Evolutionary conservation across 768 basidiomycete species (phyloP).

Genomic region (Mycena crocata): DNA sequence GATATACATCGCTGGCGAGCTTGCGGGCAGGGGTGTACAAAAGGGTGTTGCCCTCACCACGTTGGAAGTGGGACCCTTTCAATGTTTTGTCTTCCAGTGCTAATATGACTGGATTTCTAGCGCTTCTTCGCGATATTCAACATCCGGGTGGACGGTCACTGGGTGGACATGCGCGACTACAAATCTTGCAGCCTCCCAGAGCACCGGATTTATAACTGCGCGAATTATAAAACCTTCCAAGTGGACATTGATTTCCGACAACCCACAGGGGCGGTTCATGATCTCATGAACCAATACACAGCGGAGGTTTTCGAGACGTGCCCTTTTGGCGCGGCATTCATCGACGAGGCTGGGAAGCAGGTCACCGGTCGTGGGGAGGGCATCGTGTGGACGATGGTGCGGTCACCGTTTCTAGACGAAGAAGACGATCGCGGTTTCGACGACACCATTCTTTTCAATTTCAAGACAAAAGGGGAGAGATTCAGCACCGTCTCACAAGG

Average conservation of each 20-base stretch:
- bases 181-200: conserved; percentile 32
- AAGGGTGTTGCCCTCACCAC: conserved; percentile 35
- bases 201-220: conserved; percentile 34
- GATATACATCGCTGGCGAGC: conserved; percentile 34
- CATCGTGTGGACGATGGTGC: conserved; percentile 37
- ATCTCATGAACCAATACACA: conserved; percentile 33
- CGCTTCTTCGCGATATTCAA: conserved; percentile 40
- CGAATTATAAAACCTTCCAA: conserved; percentile 32
- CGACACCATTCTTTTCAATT: conserved; percentile 32
- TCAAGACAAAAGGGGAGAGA: conserved; percentile 37
- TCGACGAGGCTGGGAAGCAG: conserved; percentile 24
- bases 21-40: conserved; percentile 34
- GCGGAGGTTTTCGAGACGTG: conserved; percentile 31
- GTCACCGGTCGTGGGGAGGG: conserved; percentile 33
- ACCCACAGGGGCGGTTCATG: conserved; percentile 7
- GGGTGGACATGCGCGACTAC: conserved; percentile 37
- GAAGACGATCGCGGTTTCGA: conserved; percentile 19
- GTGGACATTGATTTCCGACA: conserved; percentile 31
- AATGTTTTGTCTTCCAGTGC: not conserved
- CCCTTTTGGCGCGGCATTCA: conserved; percentile 33
- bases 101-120: conserved; percentile 3
- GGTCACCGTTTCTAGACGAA: conserved; percentile 24
- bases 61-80: conserved; percentile 4
- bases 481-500: conserved; percentile 19
- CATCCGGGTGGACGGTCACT: conserved; percentile 36